Base-by-base conservation (phyloP, 2,329 filamentous ascomycete genomes). In the Beauveria scarabaeidicola region DNA sequence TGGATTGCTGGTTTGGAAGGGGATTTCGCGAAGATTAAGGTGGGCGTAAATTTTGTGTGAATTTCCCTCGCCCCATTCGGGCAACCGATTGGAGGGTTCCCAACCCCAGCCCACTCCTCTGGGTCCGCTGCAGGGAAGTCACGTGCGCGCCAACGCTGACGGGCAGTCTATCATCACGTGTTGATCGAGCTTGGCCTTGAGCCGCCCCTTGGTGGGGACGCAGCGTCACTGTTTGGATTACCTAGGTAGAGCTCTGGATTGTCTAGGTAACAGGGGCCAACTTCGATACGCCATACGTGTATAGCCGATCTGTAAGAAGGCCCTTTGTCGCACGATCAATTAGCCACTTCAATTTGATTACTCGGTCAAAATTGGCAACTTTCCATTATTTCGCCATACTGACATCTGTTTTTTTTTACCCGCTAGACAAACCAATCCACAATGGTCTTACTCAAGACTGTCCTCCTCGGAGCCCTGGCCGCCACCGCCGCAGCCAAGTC, bases 401-500 rank as follows among this genome's bases (percentile, higher is more conserved):
- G 46, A 57, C 51, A 52, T 29, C 41, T 44, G 23, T 2, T 36
- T n/a, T 36, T 52, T 41, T 21, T 44, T 13, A 36, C 50, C 17
- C 15, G 9, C 62, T 36, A 51, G 60, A 61, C 58, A 57, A 40
- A 50, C 63, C 59, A 66, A 61, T 58, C 59, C 67, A 71, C 63
- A 66, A 83, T 84, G 81, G 80, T 84, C 68, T 74, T 82, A 60
- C 66, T 86, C 66, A 85, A 83, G 78, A 81, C 79, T 76, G 76
- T 86, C 68, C 72, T 84, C 73, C 73, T 85, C 72, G 75, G 78
- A 65, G 78, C 79, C 63, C 73, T 86, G 48, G 76, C 81, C 57
- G 75, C 78, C 64, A 77, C 75, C 32, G 84, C 81, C 61, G 78
- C 84, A 62, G 87, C 89, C 68, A 85, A 86, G 68, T 94, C 91